These are phyloP conservation scores for Glycyrrhiza uralensis DNA, from an alignment of 306 rosid genomes.

Conservation along the genomic window DNA sequence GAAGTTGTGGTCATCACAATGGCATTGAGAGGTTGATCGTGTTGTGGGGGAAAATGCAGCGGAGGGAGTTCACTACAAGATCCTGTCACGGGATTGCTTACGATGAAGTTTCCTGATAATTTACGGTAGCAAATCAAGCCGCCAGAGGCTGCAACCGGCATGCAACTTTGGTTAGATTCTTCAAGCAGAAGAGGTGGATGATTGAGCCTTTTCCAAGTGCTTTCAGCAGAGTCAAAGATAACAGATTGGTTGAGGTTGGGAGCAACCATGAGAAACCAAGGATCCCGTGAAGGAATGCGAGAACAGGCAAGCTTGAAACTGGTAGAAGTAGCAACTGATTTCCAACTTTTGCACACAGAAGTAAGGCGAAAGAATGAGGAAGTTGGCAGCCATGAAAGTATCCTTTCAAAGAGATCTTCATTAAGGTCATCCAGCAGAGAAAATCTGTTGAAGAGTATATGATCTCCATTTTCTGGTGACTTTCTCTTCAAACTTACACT, in stretches of 20 bases:
- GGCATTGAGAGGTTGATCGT: constrained; percentile 62
- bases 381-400: constrained; percentile 87
- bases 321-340: constrained; percentile 59
- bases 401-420: constrained; percentile 78
- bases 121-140: constrained; percentile 83
- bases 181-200: constrained; percentile 42
- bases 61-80: constrained; percentile 59
- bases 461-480: constrained; percentile 39
- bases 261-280: constrained; percentile 92
- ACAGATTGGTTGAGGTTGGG: constrained; percentile 59
- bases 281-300: constrained; percentile 60
- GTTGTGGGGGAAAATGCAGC: constrained; percentile 32
- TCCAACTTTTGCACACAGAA: constrained; percentile 94
- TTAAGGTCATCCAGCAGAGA: constrained; percentile 79
- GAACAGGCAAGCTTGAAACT: constrained; percentile 92
- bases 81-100: constrained; percentile 72
- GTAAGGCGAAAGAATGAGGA: constrained; percentile 81
- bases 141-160: constrained; percentile 90
- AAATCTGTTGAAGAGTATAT: constrained; percentile 25
- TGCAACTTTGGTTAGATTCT: constrained; percentile 38
- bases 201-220: constrained; percentile 65
- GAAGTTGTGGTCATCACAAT: constrained; percentile 61
- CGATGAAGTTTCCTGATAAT: constrained; percentile 43
- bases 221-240: constrained; percentile 70
- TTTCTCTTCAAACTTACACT: constrained; percentile 64